phyloP scores from a whole-genome alignment of 2,329 filamentous ascomycete genomes.

The Pseudogymnoascus sp. region DNA sequence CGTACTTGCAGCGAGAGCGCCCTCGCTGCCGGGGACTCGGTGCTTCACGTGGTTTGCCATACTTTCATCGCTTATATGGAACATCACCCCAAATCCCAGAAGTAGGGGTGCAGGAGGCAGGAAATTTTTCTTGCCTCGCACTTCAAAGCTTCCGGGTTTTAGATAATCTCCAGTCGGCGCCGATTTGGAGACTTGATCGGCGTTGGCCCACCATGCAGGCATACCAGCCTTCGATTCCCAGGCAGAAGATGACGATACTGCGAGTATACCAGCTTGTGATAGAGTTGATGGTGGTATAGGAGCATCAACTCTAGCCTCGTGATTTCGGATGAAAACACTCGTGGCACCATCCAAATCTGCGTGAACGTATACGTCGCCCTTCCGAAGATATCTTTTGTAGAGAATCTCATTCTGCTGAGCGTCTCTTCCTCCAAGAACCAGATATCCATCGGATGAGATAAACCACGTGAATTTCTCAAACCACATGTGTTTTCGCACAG shows the following conservation, averaged over 20 bases:
- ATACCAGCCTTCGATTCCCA: slow-evolving; percentile 97
- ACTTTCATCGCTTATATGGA: slow-evolving; percentile 82
- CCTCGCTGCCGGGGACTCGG: slow-evolving; percentile 40
- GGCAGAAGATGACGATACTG: slow-evolving; percentile 76
- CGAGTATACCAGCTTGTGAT: slow-evolving; percentile 78
- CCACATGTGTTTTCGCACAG: slow-evolving; percentile 79
- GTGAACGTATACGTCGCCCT: slow-evolving; percentile 87
- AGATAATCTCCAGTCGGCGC: slow-evolving; percentile 74
- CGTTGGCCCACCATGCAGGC: slow-evolving; percentile 92
- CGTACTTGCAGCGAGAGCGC: neutral
- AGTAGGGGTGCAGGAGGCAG: slow-evolving; percentile 80
- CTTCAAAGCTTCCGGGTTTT: slow-evolving; percentile 67
- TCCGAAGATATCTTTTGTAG: slow-evolving; percentile 79
- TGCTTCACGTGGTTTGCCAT: slow-evolving; percentile 74
- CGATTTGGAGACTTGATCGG: slow-evolving; percentile 84
- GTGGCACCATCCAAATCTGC: slow-evolving; percentile 81
- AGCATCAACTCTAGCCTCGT: slow-evolving; percentile 65
- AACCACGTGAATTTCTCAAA: slow-evolving; percentile 98
- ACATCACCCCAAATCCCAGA: slow-evolving; percentile 81
- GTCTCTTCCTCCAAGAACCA: slow-evolving; percentile 85
- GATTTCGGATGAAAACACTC: slow-evolving; percentile 87
- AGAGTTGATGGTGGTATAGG: slow-evolving; percentile 88
- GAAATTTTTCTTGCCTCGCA: slow-evolving; percentile 84
- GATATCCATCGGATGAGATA: slow-evolving; percentile 88
- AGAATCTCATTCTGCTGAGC: slow-evolving; percentile 83